These are phyloP conservation scores for Drosera spatulata DNA, from an alignment of 179 eudicot genomes.

Conservation along the genomic window DNA sequence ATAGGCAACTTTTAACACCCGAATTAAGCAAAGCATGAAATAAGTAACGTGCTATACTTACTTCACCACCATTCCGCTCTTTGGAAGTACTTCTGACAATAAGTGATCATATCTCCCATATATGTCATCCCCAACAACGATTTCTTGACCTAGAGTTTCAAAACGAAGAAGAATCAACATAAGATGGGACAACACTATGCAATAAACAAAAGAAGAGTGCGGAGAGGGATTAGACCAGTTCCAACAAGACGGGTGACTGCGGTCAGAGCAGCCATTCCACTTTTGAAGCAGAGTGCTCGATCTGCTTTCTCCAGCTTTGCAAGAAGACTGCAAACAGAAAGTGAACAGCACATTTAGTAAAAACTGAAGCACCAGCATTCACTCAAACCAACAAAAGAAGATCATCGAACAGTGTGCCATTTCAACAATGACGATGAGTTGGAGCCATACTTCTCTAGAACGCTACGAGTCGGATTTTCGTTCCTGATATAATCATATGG, in stretches of 20 bases:
- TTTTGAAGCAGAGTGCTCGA: slow-evolving; percentile 89
- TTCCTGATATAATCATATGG: slow-evolving; percentile 93
- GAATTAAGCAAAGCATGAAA: slow-evolving; percentile 1
- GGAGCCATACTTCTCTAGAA: slow-evolving; percentile 50
- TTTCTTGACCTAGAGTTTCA: slow-evolving; percentile 60
- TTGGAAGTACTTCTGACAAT: slow-evolving; percentile 70
- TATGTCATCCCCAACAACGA: slow-evolving; percentile 92
- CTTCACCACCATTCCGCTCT: slow-evolving; percentile 76
- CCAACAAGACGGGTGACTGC: slow-evolving; percentile 84
- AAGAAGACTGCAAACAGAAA: slow-evolving; percentile 40
- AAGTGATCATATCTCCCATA: slow-evolving; percentile 98
- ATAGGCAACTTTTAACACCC: slow-evolving; percentile 5
- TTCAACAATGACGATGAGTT: slow-evolving; percentile 1
- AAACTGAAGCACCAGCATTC: too few species aligned
- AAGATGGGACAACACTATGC: too few species aligned
- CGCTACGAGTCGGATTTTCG: slow-evolving; percentile 95
- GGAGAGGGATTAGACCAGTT: slow-evolving; percentile 41
- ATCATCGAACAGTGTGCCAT: neutral
- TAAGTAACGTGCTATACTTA: slow-evolving; percentile 27
- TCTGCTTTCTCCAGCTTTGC: slow-evolving; percentile 95
- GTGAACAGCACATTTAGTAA: too few species aligned
- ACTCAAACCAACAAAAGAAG: too few species aligned
- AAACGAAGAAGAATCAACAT: neutral
- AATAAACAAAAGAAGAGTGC: too few species aligned
- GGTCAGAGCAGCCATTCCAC: slow-evolving; percentile 99